phyloP scores from a whole-genome alignment of 441 rosid species.

The Isatis lusitanica region DNA sequence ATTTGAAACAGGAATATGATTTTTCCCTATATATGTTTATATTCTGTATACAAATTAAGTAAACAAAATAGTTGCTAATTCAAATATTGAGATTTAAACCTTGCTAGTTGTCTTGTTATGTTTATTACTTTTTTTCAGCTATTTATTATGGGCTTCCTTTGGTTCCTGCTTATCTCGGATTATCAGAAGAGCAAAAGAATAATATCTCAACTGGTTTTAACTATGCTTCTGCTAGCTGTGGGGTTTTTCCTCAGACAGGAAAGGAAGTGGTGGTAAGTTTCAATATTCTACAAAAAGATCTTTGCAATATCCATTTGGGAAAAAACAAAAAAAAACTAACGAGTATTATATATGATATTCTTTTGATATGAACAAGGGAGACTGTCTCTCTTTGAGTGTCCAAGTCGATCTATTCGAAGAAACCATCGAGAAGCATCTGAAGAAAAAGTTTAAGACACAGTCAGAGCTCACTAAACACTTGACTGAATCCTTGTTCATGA shows the following conservation, averaged over 20 bases:
- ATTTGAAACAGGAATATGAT: not conserved
- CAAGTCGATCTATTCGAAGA: constrained; percentile 18
- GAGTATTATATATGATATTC: constrained; percentile 5
- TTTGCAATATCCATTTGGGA: not conserved
- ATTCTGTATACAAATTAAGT: not conserved
- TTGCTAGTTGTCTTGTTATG: not conserved
- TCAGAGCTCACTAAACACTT: constrained; percentile 22
- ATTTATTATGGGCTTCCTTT: constrained; percentile 30
- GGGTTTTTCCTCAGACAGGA: constrained; percentile 22
- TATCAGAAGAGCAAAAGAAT: constrained; percentile 17
- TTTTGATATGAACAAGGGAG: constrained; percentile 25
- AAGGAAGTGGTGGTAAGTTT: constrained; percentile 11
- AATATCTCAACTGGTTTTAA: constrained; percentile 28
- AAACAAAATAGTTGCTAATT: not conserved
- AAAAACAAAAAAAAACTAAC: not conserved
- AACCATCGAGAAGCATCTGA: constrained; percentile 22
- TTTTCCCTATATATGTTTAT: not conserved
- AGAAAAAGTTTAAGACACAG: not conserved
- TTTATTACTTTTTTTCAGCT: constrained; percentile 6
- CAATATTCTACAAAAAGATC: not conserved
- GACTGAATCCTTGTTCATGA: constrained; percentile 32
- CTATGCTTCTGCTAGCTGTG: constrained; percentile 39
- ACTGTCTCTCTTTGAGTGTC: constrained; percentile 22
- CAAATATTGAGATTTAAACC: not conserved
- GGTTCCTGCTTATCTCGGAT: constrained; percentile 31